Percentiles rank a stretch among this genome's conserved stretches.
Conservation (phyloP, 2,329 filamentous ascomycete species). For the Ceratocystiopsis minuta region DNA sequence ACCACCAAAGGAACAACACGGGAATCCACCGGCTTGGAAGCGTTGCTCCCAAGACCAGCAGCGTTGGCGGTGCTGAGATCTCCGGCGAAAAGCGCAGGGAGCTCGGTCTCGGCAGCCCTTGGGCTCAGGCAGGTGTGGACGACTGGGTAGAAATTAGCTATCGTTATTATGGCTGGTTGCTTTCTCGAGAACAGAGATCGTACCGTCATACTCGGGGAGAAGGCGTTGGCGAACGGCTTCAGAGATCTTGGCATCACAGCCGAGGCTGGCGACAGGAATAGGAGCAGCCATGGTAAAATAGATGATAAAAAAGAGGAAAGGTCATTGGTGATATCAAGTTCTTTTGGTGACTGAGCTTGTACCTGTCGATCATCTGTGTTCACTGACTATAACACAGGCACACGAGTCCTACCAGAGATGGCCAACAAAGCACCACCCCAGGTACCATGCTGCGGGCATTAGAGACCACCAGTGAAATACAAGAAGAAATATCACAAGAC, state of each 20-base stretch:
- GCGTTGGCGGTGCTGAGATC: constrained; percentile 49
- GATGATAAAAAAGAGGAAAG: no score
- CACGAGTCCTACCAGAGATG: no score
- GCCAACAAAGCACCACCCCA: no score
- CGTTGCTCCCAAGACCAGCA: constrained; percentile 12
- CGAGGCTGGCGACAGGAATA: constrained; percentile 7
- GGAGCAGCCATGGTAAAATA: no score
- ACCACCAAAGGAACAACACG: constrained; percentile 9
- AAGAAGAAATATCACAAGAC: no score
- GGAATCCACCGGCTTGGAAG: constrained; percentile 1
- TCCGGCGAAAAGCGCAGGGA: constrained; percentile 84
- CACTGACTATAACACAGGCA: no score
- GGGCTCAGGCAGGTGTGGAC: constrained; percentile 27
- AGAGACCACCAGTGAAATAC: no score
- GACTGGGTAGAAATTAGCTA: constrained; percentile 1
- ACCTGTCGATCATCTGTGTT: no score
- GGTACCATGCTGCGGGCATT: no score
- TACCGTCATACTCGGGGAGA: constrained; percentile 8
- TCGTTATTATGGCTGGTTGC: no score
- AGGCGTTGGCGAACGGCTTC: constrained; percentile 7
- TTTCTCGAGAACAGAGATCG: background rate
- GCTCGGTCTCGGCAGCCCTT: constrained; percentile 61
- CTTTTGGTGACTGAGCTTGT: no score
- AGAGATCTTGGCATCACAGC: constrained; percentile 8
- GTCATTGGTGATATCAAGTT: no score